phyloP scores from a whole-genome alignment of 2,329 filamentous ascomycete genomes.

The Lizonia empirigonia region DNA sequence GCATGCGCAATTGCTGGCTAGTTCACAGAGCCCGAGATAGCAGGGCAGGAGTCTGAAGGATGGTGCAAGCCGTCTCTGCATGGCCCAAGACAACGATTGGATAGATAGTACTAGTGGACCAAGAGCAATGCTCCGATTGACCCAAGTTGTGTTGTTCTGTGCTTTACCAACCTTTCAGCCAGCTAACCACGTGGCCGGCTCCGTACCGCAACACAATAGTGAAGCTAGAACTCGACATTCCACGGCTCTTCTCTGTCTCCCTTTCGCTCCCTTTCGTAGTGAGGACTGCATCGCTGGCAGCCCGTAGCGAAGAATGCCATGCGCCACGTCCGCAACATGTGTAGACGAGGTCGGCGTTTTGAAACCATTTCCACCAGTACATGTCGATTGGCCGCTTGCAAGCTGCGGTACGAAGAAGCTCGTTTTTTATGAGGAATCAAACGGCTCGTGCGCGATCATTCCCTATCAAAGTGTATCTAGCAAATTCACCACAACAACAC shows the following conservation, averaged over 20 bases:
- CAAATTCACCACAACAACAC: too few species aligned
- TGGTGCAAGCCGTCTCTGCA: slow-evolving; percentile 17
- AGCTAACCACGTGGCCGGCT: slow-evolving; percentile 28
- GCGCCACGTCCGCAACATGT: slow-evolving; percentile 11
- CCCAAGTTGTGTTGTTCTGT: slow-evolving; percentile 19
- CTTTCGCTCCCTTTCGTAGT: slow-evolving; percentile 32
- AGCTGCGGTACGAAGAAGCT: too few species aligned
- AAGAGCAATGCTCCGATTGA: slow-evolving; percentile 22
- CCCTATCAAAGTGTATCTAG: too few species aligned
- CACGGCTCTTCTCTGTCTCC: slow-evolving; percentile 36
- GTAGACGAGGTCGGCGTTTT: slow-evolving; percentile 20
- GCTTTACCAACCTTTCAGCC: slow-evolving; percentile 25
- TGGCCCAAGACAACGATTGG: slow-evolving; percentile 18
- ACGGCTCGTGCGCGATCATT: too few species aligned
- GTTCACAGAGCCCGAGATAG: slow-evolving; percentile 11
- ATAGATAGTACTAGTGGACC: slow-evolving; percentile 17
- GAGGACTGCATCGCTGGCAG: slow-evolving; percentile 25
- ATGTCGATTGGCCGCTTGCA: slow-evolving; percentile 14
- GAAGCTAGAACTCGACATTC: slow-evolving; percentile 39
- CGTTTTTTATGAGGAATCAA: too few species aligned
- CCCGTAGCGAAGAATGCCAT: slow-evolving; percentile 25
- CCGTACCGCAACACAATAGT: slow-evolving; percentile 35
- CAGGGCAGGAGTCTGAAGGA: slow-evolving; percentile 22
- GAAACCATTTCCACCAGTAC: slow-evolving; percentile 29
- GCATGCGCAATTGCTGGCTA: slow-evolving; percentile 17